A percentile compares a stretch with the other conserved stretches of the same genome.
phyloP scores from a whole-genome alignment of 2,329 filamentous ascomycete genomes.

The Beauveria australis region DNA sequence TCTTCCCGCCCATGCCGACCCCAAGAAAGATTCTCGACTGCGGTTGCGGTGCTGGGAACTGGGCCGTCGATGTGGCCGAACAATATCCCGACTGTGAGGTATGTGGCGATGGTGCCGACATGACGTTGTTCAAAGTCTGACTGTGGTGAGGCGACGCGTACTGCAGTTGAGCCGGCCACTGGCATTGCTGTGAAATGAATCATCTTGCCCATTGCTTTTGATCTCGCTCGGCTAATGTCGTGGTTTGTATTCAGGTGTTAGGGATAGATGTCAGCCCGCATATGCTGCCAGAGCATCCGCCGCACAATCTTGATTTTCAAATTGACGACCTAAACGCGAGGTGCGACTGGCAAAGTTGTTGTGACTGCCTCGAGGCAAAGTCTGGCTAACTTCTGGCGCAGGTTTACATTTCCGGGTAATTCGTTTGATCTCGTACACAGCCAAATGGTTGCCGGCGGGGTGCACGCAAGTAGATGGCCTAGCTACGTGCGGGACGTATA shows the following conservation, averaged over 20 bases:
- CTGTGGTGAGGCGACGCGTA: background rate
- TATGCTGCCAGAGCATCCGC: constrained; percentile 55
- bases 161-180: background rate
- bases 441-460: constrained; percentile 61
- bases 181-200: background rate
- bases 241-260: constrained; percentile 45
- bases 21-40: constrained; percentile 60
- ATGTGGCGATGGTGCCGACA: constrained; percentile 16
- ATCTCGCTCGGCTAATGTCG: background rate
- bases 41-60: constrained; percentile 62
- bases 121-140: background rate
- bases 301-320: constrained; percentile 62
- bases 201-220: background rate
- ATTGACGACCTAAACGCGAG: constrained; percentile 63
- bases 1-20: constrained; percentile 58
- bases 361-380: background rate
- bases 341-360: constrained; percentile 27
- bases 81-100: constrained; percentile 58
- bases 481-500: constrained; percentile 70
- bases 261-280: constrained; percentile 66
- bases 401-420: constrained; percentile 59
- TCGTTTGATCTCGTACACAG: constrained; percentile 82
- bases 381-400: constrained; percentile 17
- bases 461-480: constrained; percentile 64
- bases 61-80: constrained; percentile 62